A percentile compares a stretch with the other conserved stretches of the same genome.
Evolutionary conservation across 2,329 filamentous ascomycete genomes (phyloP).

Genomic region (Fusarium sambucinum): DNA sequence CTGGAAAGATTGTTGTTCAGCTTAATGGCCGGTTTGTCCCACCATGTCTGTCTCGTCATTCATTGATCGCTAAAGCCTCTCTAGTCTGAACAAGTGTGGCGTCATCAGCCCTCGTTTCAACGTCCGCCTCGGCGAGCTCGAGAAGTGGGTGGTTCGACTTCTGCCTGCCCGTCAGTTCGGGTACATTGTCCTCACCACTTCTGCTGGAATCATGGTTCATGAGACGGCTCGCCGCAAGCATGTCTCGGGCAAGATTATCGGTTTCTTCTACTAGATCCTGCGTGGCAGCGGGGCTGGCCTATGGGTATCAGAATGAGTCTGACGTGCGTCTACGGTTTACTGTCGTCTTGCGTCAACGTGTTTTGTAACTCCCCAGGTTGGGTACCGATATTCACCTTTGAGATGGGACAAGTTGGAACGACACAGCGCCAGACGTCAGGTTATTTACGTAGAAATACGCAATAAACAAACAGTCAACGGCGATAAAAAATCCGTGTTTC

Average conservation of each 20-base stretch:
- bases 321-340: background rate
- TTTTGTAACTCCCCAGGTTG: background rate
- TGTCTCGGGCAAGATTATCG: background rate
- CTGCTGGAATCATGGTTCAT: background rate
- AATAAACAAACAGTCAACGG: background rate
- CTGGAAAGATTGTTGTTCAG: background rate
- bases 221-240: background rate
- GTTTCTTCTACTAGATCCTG: background rate
- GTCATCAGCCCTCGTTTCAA: background rate
- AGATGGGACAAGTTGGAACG: background rate
- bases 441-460: background rate
- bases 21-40: background rate
- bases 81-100: background rate
- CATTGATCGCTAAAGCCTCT: no score
- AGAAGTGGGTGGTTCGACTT: background rate
- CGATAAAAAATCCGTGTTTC: background rate
- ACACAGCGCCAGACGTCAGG: background rate
- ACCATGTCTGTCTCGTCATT: no score
- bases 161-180: background rate
- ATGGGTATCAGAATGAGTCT: background rate
- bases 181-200: background rate
- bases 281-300: background rate
- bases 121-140: background rate
- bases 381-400: background rate
- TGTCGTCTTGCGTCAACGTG: background rate